These are phyloP conservation scores for Pichia sp. DNA, from an alignment of 1,139 yeast species.

Conservation along the genomic window DNA sequence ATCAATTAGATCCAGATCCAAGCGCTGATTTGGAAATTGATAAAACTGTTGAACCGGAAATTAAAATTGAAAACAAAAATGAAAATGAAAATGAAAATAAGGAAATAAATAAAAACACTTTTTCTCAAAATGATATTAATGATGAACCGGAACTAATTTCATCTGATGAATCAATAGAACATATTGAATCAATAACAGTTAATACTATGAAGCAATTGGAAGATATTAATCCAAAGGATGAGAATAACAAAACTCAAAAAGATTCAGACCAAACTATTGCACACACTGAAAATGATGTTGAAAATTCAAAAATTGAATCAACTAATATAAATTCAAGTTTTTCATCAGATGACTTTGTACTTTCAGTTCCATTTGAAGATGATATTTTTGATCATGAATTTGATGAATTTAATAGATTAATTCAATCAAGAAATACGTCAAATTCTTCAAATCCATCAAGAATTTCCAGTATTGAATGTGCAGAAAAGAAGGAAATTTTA, in stretches of 20 bases:
- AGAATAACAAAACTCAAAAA: too few species aligned
- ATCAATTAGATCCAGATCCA: slow-evolving; percentile 7
- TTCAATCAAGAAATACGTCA: slow-evolving; percentile 10
- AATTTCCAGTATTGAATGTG: slow-evolving; percentile 21
- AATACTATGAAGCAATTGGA: too few species aligned
- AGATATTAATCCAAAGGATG: too few species aligned
- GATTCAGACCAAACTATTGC: too few species aligned
- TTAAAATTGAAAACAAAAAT: too few species aligned
- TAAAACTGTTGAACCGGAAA: neutral
- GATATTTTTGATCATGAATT: slow-evolving; percentile 22
- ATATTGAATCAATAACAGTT: too few species aligned
- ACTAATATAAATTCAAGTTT: slow-evolving; percentile 27
- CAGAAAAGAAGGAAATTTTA: slow-evolving; percentile 26
- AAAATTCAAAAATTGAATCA: slow-evolving; percentile 13
- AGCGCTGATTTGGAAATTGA: neutral
- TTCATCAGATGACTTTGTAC: slow-evolving; percentile 27
- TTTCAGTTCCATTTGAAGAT: slow-evolving; percentile 26
- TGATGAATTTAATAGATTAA: slow-evolving; percentile 14
- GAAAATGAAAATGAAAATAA: neutral
- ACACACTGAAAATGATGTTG: neutral
- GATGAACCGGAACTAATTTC: neutral
- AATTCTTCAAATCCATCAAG: slow-evolving; percentile 12
- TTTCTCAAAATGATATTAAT: neutral
- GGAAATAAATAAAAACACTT: too few species aligned
- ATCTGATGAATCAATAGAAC: too few species aligned